Base-by-base conservation (phyloP, 2,329 filamentous ascomycete species). In the Fusarium phyllophilum region DNA sequence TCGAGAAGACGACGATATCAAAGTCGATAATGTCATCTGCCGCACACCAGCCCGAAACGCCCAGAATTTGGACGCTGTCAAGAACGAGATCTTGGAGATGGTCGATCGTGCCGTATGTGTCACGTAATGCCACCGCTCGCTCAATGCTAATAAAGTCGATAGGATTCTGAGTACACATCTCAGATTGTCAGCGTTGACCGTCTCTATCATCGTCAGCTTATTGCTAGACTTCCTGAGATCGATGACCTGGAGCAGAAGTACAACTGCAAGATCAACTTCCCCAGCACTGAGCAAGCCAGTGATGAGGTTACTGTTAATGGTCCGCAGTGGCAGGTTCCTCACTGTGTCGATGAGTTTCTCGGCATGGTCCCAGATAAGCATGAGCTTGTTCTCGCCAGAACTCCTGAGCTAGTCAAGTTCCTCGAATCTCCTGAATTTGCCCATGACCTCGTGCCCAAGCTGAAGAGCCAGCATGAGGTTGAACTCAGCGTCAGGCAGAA, bases 31-130 rank as follows among this genome's bases (percentile, higher is more conserved):
- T 81, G 96, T 99, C 77, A 98, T 99, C 78, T 99, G 96, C 83
- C 94, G 96, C 62, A 99, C 96, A 1, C 96, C 96, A 55, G 96
- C 96, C 73, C 93, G 96, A 71, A 99, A 99, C 80, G 96, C 96
- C 38, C 95, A 98, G 84, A 98, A 96, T 78, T 86, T 99, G 55
- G 96, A 99, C 82, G 89, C 97, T 36, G 96, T 99, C 78, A 99
- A 99, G 87, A 95, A 97, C 78, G 96, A 99, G 85, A 99, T 99
- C 80, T 91, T 99, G 87, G 96, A 98, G 81, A 98, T 99, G 96
- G 96, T 99, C 61, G 96, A 98, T 83, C 94, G 96, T 85, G 94
- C 93, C 72, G 91, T 93, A 85, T 84, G 91, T 88, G 22, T 8
- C 8, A 7, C 13, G 8, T 9, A 8, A 44, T 31, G 4, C 15